Evolutionary conservation across 805 yeast genomes (phyloP), one percentile per base, ranked within the genome.

Genomic region (Kodamaea leandrae): DNA sequence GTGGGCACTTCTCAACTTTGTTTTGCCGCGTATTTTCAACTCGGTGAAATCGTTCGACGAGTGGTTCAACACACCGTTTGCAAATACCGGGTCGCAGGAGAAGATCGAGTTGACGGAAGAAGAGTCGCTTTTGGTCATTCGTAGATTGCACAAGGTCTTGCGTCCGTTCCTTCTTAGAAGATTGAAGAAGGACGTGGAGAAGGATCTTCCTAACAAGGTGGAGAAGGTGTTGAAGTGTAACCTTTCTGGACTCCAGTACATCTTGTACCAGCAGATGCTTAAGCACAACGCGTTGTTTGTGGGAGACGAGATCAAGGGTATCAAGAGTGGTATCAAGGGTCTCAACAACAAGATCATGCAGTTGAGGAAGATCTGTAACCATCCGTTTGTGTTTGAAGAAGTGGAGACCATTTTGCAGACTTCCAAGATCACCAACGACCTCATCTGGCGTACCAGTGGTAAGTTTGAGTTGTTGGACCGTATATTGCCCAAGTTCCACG

Each of bases 21-120:
- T 84, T 15, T 72, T 86, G 47, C 95, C 95, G 6, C 83, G 84
- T 54, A 82, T 86, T 59, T 86, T 86, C 73, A 86, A 85, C 55
- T 85, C 93, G 25, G 93, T 83, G 8, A 83, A 86, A 55, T 82
- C 91, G 6, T 86, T 86, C 56, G 93, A 86, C 56, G 95, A 86
- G 57, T 86, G 95, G 95, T 86, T 86, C 58, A 86, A 86, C 55
- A 86, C 95, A 0, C 95, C 95, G 4, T 86, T 86, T 64, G 91
- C 90, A 3, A 85, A 83, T 49, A 81, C 93, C 13, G 95, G 95
- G 43, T 71, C 81, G 12, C 91, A 83, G 59, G 95, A 86, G 52
- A 83, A 83, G 60, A 72, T 86, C 39, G 93, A 82, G 47, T 71
- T 86, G 48, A 81, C 88, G 0, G 95, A 86, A 75, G 95, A 86